Base-by-base conservation (phyloP, 1,139 yeast genomes). In the Kodamaea fungicola region DNA sequence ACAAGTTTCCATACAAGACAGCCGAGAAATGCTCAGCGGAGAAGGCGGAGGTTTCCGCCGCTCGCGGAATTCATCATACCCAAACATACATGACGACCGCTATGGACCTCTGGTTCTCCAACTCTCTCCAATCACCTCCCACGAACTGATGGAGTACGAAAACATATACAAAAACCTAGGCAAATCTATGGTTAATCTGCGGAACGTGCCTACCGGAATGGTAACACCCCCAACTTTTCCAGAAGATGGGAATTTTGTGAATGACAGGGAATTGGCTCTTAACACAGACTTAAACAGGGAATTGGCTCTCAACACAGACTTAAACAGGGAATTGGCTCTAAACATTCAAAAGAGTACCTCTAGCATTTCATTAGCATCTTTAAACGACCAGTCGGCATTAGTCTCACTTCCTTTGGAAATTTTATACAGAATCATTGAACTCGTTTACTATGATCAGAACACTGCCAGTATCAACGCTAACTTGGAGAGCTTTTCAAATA, bases 321-420 rank as follows among this genome's bases (percentile, higher is more conserved):
- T 12, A 31, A 7, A 6, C 28, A 9, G 19, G 19, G 19, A 16
- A 3, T 16, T 16, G 19, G 19, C 19, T 16, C 19, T 16, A 16
- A 16, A 16, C 19, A 21, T 33, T 8, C 13, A 13, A 19, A 33
- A 33, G 8, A 28, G 10, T 4, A 22, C 26, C 3, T 33, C 32
- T 8, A 12, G 28, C 9, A 29, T 33, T 9, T 33, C 32, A 6
- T 28, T 28, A 7, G 28, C 27, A 7, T 27, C 31, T 9, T 16
- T 22, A 22, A 32, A 38, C 25, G 43, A 47, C 28, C 55, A 55
- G 37, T 54, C 59, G 12, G 63, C 62, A 6, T 50, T 61, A n/a
- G 50, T 61, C 9, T 59, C 53, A 31, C 61, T 71, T 29, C 77
- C 77, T 1, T 43, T 67, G 30, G 77, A 71, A 46, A 64, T 71